Evolutionary conservation across 2,329 filamentous ascomycete genomes (phyloP).

Genomic region (Colletotrichum sp.): DNA sequence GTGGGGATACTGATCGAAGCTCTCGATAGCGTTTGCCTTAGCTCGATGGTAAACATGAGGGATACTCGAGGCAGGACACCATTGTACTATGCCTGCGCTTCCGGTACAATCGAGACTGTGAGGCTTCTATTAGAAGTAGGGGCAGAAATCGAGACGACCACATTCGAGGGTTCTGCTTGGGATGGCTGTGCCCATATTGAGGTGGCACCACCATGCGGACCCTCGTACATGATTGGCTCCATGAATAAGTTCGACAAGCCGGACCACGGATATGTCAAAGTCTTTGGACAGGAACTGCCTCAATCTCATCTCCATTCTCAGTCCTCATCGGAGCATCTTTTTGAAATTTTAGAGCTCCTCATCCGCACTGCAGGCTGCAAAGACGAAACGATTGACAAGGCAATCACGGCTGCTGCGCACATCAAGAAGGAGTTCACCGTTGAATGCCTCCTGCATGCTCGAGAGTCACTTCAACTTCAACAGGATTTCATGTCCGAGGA

Average conservation of each 20-base stretch:
- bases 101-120: slow-evolving; percentile 29
- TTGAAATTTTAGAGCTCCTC: slow-evolving; percentile 26
- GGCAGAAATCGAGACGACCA: slow-evolving; percentile 13
- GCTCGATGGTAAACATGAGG: background rate
- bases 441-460: background rate
- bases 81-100: slow-evolving; percentile 28
- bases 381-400: background rate
- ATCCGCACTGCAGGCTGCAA: slow-evolving; percentile 4
- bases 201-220: background rate
- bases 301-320: background rate
- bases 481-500: background rate
- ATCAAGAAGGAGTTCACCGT: background rate
- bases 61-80: background rate
- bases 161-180: background rate
- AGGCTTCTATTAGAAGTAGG: slow-evolving; percentile 31
- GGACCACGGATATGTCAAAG: background rate
- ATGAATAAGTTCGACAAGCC: background rate
- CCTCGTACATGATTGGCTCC: background rate
- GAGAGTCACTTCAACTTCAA: background rate
- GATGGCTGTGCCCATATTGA: background rate
- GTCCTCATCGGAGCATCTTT: background rate
- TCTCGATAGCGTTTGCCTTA: background rate
- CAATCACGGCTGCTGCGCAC: background rate
- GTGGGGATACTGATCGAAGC: slow-evolving; percentile 33
- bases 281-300: background rate